A percentile compares a stretch with the other conserved stretches of the same genome.
These are phyloP conservation scores for Neurospora sublineolata DNA, from an alignment of 495 filamentous ascomycete genomes.

Conservation along the genomic window DNA sequence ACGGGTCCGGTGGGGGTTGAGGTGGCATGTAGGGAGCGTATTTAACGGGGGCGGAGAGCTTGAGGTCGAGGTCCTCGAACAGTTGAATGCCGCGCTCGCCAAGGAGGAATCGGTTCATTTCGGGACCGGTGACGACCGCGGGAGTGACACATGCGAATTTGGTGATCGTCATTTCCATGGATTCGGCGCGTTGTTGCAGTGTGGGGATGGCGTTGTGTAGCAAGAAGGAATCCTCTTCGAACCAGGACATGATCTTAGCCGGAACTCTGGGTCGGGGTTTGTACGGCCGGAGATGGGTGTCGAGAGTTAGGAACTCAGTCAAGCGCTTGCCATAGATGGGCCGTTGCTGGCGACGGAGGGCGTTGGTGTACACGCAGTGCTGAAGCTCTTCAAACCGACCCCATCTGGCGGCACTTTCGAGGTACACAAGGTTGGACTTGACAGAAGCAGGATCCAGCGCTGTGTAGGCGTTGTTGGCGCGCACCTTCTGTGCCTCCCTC, in stretches of 20 bases:
- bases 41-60: slow-evolving; percentile 32
- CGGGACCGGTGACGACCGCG: slow-evolving; percentile 60
- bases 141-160: slow-evolving; percentile 89
- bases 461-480: slow-evolving; percentile 49
- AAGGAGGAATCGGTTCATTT: slow-evolving; percentile 56
- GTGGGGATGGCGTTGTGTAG: slow-evolving; percentile 63
- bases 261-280: slow-evolving; percentile 42
- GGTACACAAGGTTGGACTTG: slow-evolving; percentile 55
- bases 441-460: slow-evolving; percentile 48
- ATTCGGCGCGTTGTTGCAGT: slow-evolving; percentile 55
- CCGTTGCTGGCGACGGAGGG: slow-evolving; percentile 63
- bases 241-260: slow-evolving; percentile 54
- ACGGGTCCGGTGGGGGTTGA: slow-evolving; percentile 55
- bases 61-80: slow-evolving; percentile 41
- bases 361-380: slow-evolving; percentile 69
- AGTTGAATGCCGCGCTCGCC: slow-evolving; percentile 47
- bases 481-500: slow-evolving; percentile 48
- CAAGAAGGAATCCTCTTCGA: slow-evolving; percentile 55
- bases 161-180: slow-evolving; percentile 62
- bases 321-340: slow-evolving; percentile 73
- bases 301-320: slow-evolving; percentile 58
- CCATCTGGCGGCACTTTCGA: slow-evolving; percentile 61
- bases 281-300: slow-evolving; percentile 41
- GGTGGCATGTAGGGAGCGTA: slow-evolving; percentile 39
- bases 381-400: slow-evolving; percentile 68